Evolutionary conservation across 1,284 basidiomycete species (phyloP), one percentile per base, ranked within the genome.

Genomic region (Takashimella tepidaria): DNA sequence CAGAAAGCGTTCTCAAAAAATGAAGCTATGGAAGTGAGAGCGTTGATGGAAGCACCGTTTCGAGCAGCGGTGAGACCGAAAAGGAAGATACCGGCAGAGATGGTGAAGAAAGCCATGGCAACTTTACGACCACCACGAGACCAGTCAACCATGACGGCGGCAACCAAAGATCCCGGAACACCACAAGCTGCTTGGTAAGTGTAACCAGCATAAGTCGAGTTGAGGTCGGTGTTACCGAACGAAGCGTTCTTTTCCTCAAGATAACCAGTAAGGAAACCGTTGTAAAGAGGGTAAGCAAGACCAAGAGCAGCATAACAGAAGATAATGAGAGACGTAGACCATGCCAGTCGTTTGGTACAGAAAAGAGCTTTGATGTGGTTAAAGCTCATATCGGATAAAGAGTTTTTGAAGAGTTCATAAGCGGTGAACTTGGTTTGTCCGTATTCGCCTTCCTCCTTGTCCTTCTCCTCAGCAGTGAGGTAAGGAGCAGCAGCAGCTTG

Each of bases 11-110:
- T 79, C 74, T 81, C 76, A 10, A 79, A 81, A 37, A 84, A 68
- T 23, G 76, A 69, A 20, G 78, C 79, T 0, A 79, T 78, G 54
- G 81, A 84, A 43, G 82, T 82, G 61, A 77, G 82, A 0, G 78
- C 83, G 19, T 84, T 75, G 10, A 83, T 74, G 1, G 77, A 75
- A 0, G 72, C 68, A 10, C 76, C 62, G n/a, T 73, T 81, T 48
- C 67, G 77, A 45, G 81, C 80, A 11, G 80, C 81, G 11, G 84
- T 85, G 66, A 84, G 83, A 31, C 80, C 73, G 70, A 84, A 84
- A 57, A 85, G 70, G 68, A 84, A 84, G 46, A 83, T 59, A 5
- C 80, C 81, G 0, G 82, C 81, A 21, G 79, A 56, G n/a, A 75
- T 60, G 0, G 82, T 83, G 25, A 79, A 80, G 25, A 77, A 58